Conservation (phyloP, 495 filamentous ascomycete genomes). For the Talaromyces trachyspermus region DNA sequence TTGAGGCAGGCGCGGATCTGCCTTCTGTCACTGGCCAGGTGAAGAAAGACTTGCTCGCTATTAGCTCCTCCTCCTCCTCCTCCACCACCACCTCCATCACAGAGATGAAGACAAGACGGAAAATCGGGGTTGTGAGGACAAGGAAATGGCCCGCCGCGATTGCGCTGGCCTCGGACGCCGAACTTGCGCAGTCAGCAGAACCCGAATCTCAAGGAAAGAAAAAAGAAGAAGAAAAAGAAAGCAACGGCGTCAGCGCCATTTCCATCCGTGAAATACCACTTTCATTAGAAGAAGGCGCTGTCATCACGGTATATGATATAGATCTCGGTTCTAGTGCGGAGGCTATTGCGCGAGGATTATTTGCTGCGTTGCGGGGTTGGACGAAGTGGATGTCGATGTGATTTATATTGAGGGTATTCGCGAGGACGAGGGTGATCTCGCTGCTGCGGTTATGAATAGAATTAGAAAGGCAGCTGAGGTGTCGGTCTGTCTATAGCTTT, state of each 20-base stretch:
- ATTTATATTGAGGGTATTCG: constrained; percentile 89
- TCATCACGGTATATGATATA: constrained; percentile 34
- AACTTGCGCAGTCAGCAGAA: too few species aligned
- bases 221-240: too few species aligned
- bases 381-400: constrained; percentile 66
- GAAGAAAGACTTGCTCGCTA: constrained; percentile 22
- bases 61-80: too few species aligned
- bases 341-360: constrained; percentile 76
- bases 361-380: constrained; percentile 81
- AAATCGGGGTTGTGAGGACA: constrained; percentile 42
- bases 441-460: constrained; percentile 95
- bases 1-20: constrained; percentile 45
- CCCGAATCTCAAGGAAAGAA: too few species aligned
- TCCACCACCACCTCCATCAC: too few species aligned
- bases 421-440: constrained; percentile 66
- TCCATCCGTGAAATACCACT: neutral
- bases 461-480: constrained; percentile 75
- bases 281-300: neutral
- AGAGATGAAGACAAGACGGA: too few species aligned
- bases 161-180: constrained; percentile 20
- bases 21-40: constrained; percentile 28
- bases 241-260: too few species aligned
- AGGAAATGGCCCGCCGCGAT: constrained; percentile 34
- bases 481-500: constrained; percentile 33
- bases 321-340: constrained; percentile 59